Conservation (phyloP, 192 early-diverging fungal genomes). For the Coemansia sp. region DNA sequence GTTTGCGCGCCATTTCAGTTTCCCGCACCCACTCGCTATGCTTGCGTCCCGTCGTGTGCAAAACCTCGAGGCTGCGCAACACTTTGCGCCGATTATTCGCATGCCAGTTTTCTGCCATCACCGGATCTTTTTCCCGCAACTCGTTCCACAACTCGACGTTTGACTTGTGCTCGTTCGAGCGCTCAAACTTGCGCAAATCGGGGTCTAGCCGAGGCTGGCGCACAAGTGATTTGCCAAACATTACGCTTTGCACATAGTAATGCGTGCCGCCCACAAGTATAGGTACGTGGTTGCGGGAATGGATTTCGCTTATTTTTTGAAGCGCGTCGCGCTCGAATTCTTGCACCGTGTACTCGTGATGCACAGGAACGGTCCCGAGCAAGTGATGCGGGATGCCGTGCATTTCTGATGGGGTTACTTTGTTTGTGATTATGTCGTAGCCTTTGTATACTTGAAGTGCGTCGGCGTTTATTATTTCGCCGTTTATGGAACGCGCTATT, state of each 20-base stretch:
- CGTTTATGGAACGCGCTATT: slow-evolving; percentile 73
- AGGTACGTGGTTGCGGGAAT: slow-evolving; percentile 67
- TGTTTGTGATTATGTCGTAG: slow-evolving; percentile 93
- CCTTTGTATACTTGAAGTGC: slow-evolving; percentile 95
- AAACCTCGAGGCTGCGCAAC: slow-evolving; percentile 83
- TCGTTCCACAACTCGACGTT: slow-evolving; percentile 65
- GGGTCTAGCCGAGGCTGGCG: slow-evolving; percentile 7
- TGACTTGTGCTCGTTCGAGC: slow-evolving; percentile 21
- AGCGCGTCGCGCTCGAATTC: slow-evolving; percentile 82
- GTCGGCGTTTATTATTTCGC: slow-evolving; percentile 94
- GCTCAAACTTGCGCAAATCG: slow-evolving; percentile 19
- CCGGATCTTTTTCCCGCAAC: slow-evolving; percentile 72
- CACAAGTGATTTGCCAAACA: slow-evolving; percentile 76
- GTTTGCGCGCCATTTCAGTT: slow-evolving; percentile 58
- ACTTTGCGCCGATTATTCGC: slow-evolving; percentile 84
- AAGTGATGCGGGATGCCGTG: slow-evolving; percentile 78
- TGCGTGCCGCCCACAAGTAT: slow-evolving; percentile 95
- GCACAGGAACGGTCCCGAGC: slow-evolving; percentile 71
- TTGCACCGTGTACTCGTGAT: slow-evolving; percentile 81
- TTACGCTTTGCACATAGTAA: slow-evolving; percentile 92
- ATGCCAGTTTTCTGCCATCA: slow-evolving; percentile 90
- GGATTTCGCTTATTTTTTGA: slow-evolving; percentile 74
- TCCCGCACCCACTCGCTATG: slow-evolving; percentile 76
- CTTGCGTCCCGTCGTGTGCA: slow-evolving; percentile 64
- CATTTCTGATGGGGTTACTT: slow-evolving; percentile 73